These are phyloP conservation scores for Nothophoma quercina DNA, from an alignment of 2,329 filamentous ascomycete species.

Conservation along the genomic window DNA sequence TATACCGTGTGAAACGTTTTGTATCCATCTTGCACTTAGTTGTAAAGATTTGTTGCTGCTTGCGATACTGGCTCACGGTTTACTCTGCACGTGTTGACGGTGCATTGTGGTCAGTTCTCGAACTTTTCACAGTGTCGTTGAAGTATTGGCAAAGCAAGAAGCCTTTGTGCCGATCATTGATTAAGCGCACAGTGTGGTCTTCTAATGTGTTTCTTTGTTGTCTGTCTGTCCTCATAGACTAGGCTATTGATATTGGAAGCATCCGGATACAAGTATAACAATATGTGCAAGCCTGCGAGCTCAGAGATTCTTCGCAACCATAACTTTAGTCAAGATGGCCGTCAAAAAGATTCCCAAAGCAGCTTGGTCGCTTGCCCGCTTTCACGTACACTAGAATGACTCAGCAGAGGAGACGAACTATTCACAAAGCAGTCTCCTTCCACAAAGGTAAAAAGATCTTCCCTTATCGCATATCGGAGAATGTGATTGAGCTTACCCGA, in stretches of 20 bases:
- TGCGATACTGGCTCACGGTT: no score
- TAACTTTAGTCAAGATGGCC: background rate
- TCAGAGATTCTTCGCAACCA: background rate
- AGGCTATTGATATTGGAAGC: background rate
- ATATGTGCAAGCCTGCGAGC: no score
- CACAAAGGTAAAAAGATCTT: background rate
- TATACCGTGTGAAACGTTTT: no score
- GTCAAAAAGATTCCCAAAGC: background rate
- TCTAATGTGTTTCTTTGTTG: background rate
- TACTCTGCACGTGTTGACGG: no score
- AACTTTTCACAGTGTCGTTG: background rate
- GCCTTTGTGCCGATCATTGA: background rate
- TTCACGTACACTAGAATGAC: background rate
- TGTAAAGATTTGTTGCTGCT: no score
- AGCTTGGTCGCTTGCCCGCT: background rate
- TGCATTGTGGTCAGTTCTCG: background rate
- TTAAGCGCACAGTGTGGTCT: background rate
- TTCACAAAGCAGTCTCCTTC: background rate
- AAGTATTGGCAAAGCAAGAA: background rate
- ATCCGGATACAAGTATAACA: background rate
- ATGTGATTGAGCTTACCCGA: background rate
- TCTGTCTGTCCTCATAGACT: background rate
- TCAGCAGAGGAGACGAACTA: background rate
- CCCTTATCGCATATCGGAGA: background rate
- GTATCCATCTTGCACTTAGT: no score